Conservation (phyloP, 441 rosid genomes). For the Adansonia madagascariensis region DNA sequence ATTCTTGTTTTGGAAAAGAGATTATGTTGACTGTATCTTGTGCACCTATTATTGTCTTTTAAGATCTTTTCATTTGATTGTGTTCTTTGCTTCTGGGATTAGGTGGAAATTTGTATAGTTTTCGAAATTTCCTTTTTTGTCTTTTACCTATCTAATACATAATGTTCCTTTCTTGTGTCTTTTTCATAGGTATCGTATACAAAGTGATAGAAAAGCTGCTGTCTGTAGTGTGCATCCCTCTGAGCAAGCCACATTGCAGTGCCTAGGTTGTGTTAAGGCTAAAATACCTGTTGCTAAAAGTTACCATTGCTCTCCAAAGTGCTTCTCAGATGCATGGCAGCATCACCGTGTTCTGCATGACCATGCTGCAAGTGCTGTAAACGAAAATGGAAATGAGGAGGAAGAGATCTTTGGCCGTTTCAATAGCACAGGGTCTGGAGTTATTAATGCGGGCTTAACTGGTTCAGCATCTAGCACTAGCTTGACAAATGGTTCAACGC, state of each 20-base stretch:
- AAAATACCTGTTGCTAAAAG: conserved; percentile 83
- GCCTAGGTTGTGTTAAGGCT: conserved; percentile 92
- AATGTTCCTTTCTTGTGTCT: conserved; percentile 15
- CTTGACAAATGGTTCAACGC: conserved; percentile 72
- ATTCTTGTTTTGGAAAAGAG: not conserved
- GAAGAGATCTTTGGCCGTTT: conserved; percentile 84
- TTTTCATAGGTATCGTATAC: conserved; percentile 84
- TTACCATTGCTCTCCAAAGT: conserved; percentile 93
- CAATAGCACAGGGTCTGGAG: conserved; percentile 72
- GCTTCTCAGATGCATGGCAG: conserved; percentile 99
- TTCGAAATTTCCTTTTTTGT: not conserved
- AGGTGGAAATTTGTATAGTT: not conserved
- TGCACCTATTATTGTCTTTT: not conserved
- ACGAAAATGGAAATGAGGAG: conserved; percentile 84
- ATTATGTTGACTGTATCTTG: not conserved
- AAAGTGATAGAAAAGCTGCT: conserved; percentile 92
- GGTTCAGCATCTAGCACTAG: conserved; percentile 71
- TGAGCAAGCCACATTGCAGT: conserved; percentile 94
- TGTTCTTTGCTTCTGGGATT: not conserved
- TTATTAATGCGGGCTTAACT: conserved; percentile 53
- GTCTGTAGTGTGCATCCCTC: conserved; percentile 94
- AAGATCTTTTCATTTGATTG: not conserved
- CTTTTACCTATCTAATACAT: conserved; percentile 2
- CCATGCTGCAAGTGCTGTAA: conserved; percentile 83
- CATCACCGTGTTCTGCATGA: conserved; percentile 95